Conservation (phyloP, 2,329 filamentous ascomycete genomes). For the Calonectria naviculata region DNA sequence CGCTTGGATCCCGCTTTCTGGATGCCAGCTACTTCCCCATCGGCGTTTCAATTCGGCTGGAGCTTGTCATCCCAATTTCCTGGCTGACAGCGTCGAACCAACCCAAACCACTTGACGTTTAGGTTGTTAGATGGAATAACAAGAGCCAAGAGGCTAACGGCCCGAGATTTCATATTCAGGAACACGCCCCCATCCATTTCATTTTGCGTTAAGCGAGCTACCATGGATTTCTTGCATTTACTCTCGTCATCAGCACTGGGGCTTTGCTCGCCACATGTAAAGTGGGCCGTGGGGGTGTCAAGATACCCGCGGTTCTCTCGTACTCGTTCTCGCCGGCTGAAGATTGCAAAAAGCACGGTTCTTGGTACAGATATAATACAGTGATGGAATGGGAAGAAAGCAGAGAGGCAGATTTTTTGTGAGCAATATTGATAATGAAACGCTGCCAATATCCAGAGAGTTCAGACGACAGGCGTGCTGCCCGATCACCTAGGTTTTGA, state of each 20-base stretch:
- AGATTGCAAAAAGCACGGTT: too few species aligned
- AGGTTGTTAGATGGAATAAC: background rate
- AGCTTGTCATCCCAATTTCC: background rate
- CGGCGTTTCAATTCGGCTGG: background rate
- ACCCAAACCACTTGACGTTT: background rate
- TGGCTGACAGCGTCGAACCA: background rate
- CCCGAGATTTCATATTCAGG: conserved; percentile 7
- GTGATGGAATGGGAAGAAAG: too few species aligned
- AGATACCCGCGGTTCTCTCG: background rate
- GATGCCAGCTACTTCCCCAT: conserved; percentile 1
- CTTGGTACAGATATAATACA: too few species aligned
- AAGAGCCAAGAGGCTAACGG: background rate
- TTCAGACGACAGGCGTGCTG: too few species aligned
- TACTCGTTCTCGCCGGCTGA: too few species aligned
- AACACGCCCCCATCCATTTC: conserved; percentile 5
- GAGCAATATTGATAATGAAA: too few species aligned
- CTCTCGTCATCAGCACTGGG: conserved; percentile 13
- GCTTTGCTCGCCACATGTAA: conserved; percentile 32
- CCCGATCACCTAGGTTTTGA: too few species aligned
- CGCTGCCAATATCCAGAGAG: too few species aligned
- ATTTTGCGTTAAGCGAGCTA: background rate
- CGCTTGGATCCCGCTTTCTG: background rate
- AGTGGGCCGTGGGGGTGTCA: conserved; percentile 24
- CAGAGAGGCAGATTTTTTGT: too few species aligned
- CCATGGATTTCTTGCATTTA: background rate